Conservation (phyloP, 306 rosid genomes). For the Cercis canadensis region DNA sequence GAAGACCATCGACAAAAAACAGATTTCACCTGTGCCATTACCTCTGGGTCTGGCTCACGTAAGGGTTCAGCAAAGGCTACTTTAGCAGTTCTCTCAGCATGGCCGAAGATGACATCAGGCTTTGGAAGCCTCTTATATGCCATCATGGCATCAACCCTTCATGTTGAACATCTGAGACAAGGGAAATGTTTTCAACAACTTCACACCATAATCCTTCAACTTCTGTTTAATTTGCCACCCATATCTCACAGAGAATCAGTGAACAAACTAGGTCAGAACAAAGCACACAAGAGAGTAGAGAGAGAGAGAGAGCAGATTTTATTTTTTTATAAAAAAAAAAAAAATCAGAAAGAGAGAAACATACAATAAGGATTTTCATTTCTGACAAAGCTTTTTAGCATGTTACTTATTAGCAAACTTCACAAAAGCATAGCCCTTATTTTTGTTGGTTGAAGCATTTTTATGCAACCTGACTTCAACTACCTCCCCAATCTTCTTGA, state of each 20-base stretch:
- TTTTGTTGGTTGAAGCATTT: constrained; percentile 63
- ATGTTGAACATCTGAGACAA: constrained; percentile 66
- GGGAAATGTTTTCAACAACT: constrained; percentile 70
- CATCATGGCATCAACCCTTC: constrained; percentile 76
- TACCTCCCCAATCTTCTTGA: constrained; percentile 79
- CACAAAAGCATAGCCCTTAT: constrained; percentile 82
- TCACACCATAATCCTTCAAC: constrained; percentile 77
- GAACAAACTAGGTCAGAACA: constrained; percentile 38
- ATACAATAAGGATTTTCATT: constrained; percentile 84
- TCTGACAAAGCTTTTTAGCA: constrained; percentile 72
- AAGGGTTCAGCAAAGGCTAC: constrained; percentile 88
- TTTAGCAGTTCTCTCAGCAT: constrained; percentile 81
- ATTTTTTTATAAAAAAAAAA: constrained; percentile 17
- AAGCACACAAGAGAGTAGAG: constrained; percentile 8
- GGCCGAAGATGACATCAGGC: constrained; percentile 85
- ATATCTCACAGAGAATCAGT: constrained; percentile 37
- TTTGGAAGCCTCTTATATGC: constrained; percentile 90
- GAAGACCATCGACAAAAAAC: constrained; percentile 81
- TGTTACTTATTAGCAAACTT: constrained; percentile 74
- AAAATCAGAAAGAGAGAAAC: constrained; percentile 39
- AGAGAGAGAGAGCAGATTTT: neutral
- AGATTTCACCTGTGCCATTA: constrained; percentile 86
- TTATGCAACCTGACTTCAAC: constrained; percentile 78
- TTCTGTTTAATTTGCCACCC: constrained; percentile 71
- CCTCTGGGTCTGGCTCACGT: constrained; percentile 68